Conservation (phyloP, 495 filamentous ascomycete genomes). For the Tuber microsphaerosporum region DNA sequence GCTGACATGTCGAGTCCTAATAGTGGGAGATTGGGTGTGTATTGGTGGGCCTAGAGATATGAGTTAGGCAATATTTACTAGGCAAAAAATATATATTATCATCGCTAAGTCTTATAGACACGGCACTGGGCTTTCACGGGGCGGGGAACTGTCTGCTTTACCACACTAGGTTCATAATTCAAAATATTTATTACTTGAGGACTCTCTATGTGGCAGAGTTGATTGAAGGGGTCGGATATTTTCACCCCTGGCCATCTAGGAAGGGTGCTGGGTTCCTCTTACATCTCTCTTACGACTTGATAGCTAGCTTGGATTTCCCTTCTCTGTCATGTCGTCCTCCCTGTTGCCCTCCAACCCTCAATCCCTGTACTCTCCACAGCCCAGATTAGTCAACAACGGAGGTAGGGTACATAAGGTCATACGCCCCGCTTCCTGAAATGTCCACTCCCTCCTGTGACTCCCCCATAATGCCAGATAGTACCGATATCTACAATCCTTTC, state of each 20-base stretch:
- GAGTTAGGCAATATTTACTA: not conserved
- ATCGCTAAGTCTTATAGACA: not conserved
- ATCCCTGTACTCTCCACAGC: not conserved
- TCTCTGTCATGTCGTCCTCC: not conserved
- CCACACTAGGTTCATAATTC: not conserved
- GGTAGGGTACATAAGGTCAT: not conserved
- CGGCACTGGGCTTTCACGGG: not conserved
- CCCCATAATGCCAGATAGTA: constrained; percentile 24
- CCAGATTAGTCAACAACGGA: not conserved
- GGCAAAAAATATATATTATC: not conserved
- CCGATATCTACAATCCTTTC: constrained; percentile 50
- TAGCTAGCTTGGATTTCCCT: not conserved
- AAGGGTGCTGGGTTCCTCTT: not conserved
- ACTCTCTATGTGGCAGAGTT: not conserved
- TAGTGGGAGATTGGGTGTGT: not conserved
- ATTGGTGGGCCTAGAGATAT: not conserved
- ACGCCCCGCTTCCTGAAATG: not conserved
- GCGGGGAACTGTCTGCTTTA: not conserved
- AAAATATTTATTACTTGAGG: not conserved
- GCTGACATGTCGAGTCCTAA: not conserved
- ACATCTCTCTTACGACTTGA: not conserved
- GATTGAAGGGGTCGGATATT: not conserved
- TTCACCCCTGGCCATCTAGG: not conserved
- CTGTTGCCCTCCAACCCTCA: not conserved
- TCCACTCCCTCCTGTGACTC: constrained; percentile 5